A percentile compares a stretch with the other conserved stretches of the same genome.
Conservation (phyloP, 306 rosid genomes). For the Vicia sativa region DNA sequence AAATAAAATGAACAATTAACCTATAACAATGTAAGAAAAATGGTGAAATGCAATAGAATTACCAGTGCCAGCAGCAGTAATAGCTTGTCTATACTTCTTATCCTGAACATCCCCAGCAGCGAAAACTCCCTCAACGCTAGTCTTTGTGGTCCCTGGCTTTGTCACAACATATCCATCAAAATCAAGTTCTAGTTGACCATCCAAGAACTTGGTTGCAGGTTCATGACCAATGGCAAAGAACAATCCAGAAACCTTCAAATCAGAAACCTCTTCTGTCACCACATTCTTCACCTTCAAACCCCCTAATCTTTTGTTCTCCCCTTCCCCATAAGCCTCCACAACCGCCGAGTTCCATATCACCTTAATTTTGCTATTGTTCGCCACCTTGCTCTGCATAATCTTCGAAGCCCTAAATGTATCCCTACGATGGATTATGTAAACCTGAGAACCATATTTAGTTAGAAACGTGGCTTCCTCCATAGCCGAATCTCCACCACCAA, state of each 20-base stretch:
- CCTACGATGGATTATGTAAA: slow-evolving; percentile 72
- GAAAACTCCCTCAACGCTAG: slow-evolving; percentile 75
- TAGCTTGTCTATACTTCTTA: slow-evolving; percentile 92
- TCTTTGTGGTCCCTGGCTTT: slow-evolving; percentile 63
- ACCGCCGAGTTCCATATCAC: slow-evolving; percentile 78
- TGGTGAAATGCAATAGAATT: not conserved
- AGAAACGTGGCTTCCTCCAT: slow-evolving; percentile 89
- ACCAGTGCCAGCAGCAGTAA: slow-evolving; percentile 92
- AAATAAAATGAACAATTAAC: not conserved
- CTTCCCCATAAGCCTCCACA: slow-evolving; percentile 62
- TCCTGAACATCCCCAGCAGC: slow-evolving; percentile 98
- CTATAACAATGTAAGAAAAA: not conserved
- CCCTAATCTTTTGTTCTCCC: slow-evolving; percentile 43
- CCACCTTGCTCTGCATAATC: slow-evolving; percentile 74
- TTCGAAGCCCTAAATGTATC: slow-evolving; percentile 80
- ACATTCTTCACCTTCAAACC: slow-evolving; percentile 73
- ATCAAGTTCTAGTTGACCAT: slow-evolving; percentile 69
- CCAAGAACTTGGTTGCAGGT: slow-evolving; percentile 82
- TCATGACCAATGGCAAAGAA: slow-evolving; percentile 92
- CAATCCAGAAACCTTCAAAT: slow-evolving; percentile 73
- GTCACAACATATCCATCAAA: slow-evolving; percentile 69
- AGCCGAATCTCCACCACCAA: slow-evolving; percentile 90
- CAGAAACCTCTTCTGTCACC: slow-evolving; percentile 54
- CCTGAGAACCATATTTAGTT: slow-evolving; percentile 77
- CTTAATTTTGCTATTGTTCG: slow-evolving; percentile 62